Base-by-base conservation (phyloP, 768 basidiomycete genomes). In the Obba rivulosa region DNA sequence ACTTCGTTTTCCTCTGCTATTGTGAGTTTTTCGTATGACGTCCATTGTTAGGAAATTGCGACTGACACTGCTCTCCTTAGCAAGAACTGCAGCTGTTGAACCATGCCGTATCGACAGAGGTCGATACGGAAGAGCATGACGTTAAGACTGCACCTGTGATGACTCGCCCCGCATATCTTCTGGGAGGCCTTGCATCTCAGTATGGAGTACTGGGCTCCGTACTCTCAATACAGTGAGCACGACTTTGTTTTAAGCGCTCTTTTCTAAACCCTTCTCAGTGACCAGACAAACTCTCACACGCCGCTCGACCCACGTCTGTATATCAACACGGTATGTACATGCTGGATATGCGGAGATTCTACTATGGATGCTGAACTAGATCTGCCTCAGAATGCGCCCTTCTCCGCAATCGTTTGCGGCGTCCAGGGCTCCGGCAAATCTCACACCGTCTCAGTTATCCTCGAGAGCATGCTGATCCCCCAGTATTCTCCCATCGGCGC, bases 351-450 rank as follows among this genome's bases (percentile, higher is more conserved):
- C n/a, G n/a, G n/a, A n/a, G n/a, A n/a, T n/a, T 23, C 9, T 16
- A 14, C 13, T 14, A 5, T n/a, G 17, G 8, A 16, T 24, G 8
- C 21, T 14, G 24, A 23, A 34, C 31, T 34, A 16, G 18, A 46
- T 25, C 31, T 36, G 22, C 28, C 9, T 14, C 50, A 86, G 85
- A 87, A 86, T 57, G 73, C 85, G 0, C 86, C 85, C 0, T 83
- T 86, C 56, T 87, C 86, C 0, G 81, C 85, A 0, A 57, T 87
- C n/a, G 75, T 87, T 2, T 88, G 85, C 45, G 85, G 85, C 0
- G 85, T 86, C 0, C 86, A 87, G 67, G 84, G 86, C 0, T 81
- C 85, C 0, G 85, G 85, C 8, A 87, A 88, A 57, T 86, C 83
- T 0, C 85, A 88, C 43, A 85, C 83, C 0, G 77, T 85, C 2